These are phyloP conservation scores for Udeniomyces megalosporus DNA, from an alignment of 768 basidiomycete species.

Conservation along the genomic window DNA sequence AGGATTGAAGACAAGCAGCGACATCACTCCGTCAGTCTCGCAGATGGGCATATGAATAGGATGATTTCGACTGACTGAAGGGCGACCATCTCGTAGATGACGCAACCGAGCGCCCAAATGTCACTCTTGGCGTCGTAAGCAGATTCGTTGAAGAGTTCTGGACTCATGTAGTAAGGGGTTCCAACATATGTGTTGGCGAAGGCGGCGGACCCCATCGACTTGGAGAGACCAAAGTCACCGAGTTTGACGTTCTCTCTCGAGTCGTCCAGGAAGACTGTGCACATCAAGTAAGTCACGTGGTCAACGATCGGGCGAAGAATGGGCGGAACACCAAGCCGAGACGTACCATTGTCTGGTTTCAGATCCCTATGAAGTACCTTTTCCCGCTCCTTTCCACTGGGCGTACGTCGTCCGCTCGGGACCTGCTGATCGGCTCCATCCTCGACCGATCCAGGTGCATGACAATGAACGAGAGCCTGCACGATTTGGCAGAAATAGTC, in stretches of 20 bases:
- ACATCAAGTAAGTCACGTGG: neutral
- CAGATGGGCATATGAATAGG: no score
- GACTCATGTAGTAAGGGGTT: constrained; percentile 99
- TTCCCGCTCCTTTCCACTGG: constrained; percentile 21
- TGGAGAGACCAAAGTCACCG: constrained; percentile 91
- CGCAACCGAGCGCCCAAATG: constrained; percentile 94
- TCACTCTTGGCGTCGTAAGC: constrained; percentile 96
- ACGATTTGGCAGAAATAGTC: constrained; percentile 86
- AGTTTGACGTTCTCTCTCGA: constrained; percentile 73
- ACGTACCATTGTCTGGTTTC: constrained; percentile 82
- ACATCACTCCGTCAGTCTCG: neutral
- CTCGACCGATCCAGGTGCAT: constrained; percentile 46
- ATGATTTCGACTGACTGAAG: constrained; percentile 40
- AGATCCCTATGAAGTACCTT: constrained; percentile 78
- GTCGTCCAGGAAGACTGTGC: constrained; percentile 65
- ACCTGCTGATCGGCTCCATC: neutral
- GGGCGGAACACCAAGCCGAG: no score
- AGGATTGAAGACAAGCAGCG: neutral
- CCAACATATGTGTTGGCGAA: constrained; percentile 97
- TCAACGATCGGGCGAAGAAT: neutral
- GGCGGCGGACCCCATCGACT: constrained; percentile 68
- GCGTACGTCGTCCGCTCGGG: constrained; percentile 7
- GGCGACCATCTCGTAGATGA: constrained; percentile 91
- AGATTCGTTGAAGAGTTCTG: constrained; percentile 92
- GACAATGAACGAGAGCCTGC: constrained; percentile 78